Percentiles rank a stretch among this genome's conserved stretches.
phyloP scores from a whole-genome alignment of 306 rosid species.

The Echinosophora koreensis region DNA sequence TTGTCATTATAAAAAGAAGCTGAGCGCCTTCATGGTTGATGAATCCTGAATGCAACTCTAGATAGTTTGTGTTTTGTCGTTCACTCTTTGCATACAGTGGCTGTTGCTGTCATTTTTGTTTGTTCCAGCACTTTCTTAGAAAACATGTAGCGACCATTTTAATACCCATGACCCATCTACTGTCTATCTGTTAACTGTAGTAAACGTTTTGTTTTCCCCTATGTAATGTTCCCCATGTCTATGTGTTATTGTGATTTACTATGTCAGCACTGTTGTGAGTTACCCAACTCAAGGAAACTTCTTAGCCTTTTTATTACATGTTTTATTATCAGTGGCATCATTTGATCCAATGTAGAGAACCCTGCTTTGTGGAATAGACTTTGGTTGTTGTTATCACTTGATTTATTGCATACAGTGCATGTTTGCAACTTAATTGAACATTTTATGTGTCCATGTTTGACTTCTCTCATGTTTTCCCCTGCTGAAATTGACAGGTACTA shows the following conservation, averaged over 20 bases:
- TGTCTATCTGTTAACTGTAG: constrained; percentile 4
- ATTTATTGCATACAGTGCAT: constrained; percentile 26
- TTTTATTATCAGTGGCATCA: background rate
- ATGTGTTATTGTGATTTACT: background rate
- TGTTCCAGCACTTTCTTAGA: constrained; percentile 20
- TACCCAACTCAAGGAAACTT: constrained; percentile 16
- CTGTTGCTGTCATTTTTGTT: constrained; percentile 11
- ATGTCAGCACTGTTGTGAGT: background rate
- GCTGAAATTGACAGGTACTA: constrained; percentile 44
- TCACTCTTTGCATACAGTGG: background rate
- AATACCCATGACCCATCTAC: background rate
- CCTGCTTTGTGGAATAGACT: background rate
- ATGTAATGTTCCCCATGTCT: constrained; percentile 11
- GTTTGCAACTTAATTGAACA: constrained; percentile 10
- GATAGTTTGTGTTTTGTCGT: background rate
- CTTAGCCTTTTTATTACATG: constrained; percentile 22
- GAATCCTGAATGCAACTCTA: background rate
- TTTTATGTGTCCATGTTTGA: constrained; percentile 17
- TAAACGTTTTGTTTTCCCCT: background rate
- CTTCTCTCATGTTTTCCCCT: constrained; percentile 14
- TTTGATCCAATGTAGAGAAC: background rate
- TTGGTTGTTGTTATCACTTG: background rate
- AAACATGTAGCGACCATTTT: background rate
- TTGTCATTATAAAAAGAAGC: constrained; percentile 15
- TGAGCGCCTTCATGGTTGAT: constrained; percentile 18